A percentile compares a stretch with the other conserved stretches of the same genome.
phyloP scores from a whole-genome alignment of 2,329 filamentous ascomycete genomes.

The Ascocoryne sarcoides region DNA sequence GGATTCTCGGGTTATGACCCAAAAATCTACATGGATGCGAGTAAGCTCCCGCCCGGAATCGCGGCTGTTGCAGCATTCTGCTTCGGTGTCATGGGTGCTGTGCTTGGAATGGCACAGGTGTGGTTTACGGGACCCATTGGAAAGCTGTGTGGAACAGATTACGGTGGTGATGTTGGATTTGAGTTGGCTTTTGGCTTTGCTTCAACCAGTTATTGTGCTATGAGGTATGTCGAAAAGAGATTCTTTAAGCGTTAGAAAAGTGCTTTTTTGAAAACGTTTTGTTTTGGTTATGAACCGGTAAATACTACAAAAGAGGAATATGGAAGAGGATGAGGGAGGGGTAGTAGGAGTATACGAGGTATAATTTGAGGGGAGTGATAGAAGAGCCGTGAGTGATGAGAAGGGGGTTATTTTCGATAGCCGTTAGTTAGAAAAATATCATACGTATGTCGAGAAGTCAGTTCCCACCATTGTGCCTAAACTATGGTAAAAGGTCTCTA shows the following conservation, averaged over 20 bases:
- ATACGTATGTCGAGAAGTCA: too few species aligned
- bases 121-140: constrained; percentile 65
- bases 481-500: too few species aligned
- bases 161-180: constrained; percentile 51
- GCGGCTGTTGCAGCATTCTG: constrained; percentile 56
- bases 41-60: constrained; percentile 52
- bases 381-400: too few species aligned
- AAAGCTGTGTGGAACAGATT: constrained; percentile 28
- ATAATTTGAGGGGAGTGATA: too few species aligned
- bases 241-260: constrained; percentile 31
- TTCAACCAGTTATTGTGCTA: constrained; percentile 39
- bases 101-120: constrained; percentile 60
- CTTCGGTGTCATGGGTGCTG: constrained; percentile 55
- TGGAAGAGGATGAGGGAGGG: too few species aligned
- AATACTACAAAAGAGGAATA: too few species aligned
- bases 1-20: constrained; percentile 51
- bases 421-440: too few species aligned
- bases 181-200: constrained; percentile 58
- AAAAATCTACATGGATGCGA: constrained; percentile 47
- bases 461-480: too few species aligned
- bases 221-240: constrained; percentile 34
- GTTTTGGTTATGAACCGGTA: too few species aligned
- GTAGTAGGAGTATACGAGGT: too few species aligned
- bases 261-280: too few species aligned
- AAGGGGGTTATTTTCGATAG: too few species aligned